Evolutionary conservation across 2,329 filamentous ascomycete species (phyloP), one percentile per base, ranked within the genome.

Genomic region (Ophiostoma tasmaniense): DNA sequence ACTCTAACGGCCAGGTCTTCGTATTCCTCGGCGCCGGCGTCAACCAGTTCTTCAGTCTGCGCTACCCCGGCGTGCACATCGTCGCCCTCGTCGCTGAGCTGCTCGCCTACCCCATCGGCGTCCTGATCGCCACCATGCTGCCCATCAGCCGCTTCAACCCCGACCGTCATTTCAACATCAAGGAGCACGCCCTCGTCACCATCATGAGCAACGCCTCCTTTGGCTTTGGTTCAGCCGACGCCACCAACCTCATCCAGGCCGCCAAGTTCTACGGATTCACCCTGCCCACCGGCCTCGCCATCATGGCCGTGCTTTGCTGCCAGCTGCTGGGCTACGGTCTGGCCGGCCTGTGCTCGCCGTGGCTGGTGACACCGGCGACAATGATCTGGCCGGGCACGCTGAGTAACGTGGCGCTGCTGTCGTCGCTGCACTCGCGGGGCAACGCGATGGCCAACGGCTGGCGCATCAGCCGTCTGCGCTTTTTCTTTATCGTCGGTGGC

Each of bases 191-290:
- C 66, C 78, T 87, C 59, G 86, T 87, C 73, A 84, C 87, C 35
- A 83, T 86, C 75, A 88, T 89, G 86, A 86, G 85, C 1, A 87
- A 87, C 75, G 85, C 86, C 74, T 83, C 84, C 14, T 85, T 83
- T 0, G 80, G 82, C 70, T 80, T 82, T 28, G 81, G 80, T 75
- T 81, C 78, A 71, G 81, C 83, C 11, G 84, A 86, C 33, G 42
- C 42, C 20, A 45, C 42, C 20, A 74, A 74, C 7, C 78, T 78
- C 74, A 76, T 79, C 45, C 73, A 78, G 6, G 83, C 85, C 66
- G 82, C 22, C 52, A 25, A 83, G 66, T 87, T 84, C 78, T 45
- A 45, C 42, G 42, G 42, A 5, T 45, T 45, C 42, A 45, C 42
- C 42, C 42, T 45, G 82, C 81, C 1, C 88, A 87, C 76, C 83